phyloP scores from a whole-genome alignment of 176 grass and related monocot genomes.

The Rhynchospora breviuscula region DNA sequence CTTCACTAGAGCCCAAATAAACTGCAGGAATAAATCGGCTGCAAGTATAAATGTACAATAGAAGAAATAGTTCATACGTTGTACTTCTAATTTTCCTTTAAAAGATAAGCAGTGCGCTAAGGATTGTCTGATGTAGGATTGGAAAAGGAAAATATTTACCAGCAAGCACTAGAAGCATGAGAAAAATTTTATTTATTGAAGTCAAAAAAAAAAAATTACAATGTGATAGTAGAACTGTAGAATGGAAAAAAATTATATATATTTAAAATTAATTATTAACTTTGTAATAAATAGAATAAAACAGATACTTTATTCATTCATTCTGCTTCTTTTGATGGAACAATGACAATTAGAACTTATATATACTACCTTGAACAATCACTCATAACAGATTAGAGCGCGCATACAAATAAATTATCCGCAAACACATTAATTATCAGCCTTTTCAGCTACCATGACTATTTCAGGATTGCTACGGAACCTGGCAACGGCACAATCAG shows the following conservation, averaged over 20 bases:
- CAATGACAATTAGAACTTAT: not conserved
- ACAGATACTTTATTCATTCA: not conserved
- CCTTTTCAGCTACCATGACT: not conserved
- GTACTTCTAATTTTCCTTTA: too few species aligned
- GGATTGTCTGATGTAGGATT: not conserved
- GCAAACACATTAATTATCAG: not conserved
- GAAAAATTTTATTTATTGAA: not conserved
- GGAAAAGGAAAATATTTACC: not conserved
- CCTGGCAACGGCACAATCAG: slow-evolving; percentile 39
- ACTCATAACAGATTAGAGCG: not conserved
- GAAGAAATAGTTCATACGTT: too few species aligned
- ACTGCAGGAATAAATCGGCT: too few species aligned
- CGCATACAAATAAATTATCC: not conserved
- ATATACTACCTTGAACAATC: slow-evolving; percentile 10
- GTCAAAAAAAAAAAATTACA: not conserved
- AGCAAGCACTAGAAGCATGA: not conserved
- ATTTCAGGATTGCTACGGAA: slow-evolving; percentile 19
- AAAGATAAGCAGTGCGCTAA: not conserved
- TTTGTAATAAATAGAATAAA: not conserved
- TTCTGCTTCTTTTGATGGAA: not conserved
- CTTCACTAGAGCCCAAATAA: too few species aligned
- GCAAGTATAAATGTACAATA: too few species aligned
- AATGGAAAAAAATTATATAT: not conserved
- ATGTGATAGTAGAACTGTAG: not conserved
- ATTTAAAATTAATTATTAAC: not conserved